Evolutionary conservation across 106 monocot genomes (phyloP).

Genomic region (Apostasia ramifera): DNA sequence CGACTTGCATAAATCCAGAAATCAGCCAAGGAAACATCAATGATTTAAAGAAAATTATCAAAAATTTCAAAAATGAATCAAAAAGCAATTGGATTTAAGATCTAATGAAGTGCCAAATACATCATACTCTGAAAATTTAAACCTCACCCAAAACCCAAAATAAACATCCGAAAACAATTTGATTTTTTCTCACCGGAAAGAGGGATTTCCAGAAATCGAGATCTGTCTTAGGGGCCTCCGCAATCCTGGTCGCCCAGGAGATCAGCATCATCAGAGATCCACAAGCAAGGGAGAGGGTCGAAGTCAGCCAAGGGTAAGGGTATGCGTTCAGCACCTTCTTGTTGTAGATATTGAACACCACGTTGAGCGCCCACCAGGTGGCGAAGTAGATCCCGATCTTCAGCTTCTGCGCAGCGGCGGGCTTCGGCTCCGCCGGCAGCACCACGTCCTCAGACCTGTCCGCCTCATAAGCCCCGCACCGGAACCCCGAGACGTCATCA

Average conservation of each 20-base stretch:
- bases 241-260: constrained; percentile 65
- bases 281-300: constrained; percentile 79
- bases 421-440: constrained; percentile 6
- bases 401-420: constrained; percentile 34
- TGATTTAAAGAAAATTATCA: neutral
- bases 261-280: constrained; percentile 82
- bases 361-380: constrained; percentile 91
- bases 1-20: neutral
- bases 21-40: neutral
- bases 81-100: neutral
- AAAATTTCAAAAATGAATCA: neutral
- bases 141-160: neutral
- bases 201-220: constrained; percentile 82
- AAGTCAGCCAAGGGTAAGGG: constrained; percentile 84
- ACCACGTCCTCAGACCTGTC: constrained; percentile 17
- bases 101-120: neutral
- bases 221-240: constrained; percentile 65
- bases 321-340: constrained; percentile 92
- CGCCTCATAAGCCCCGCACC: constrained; percentile 26
- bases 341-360: constrained; percentile 94
- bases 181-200: constrained; percentile 45
- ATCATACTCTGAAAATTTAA: neutral
- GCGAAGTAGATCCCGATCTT: constrained; percentile 84
- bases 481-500: neutral
- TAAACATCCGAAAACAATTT: neutral